These are phyloP conservation scores for Betula pendula DNA, from an alignment of 306 rosid species.

Conservation along the genomic window DNA sequence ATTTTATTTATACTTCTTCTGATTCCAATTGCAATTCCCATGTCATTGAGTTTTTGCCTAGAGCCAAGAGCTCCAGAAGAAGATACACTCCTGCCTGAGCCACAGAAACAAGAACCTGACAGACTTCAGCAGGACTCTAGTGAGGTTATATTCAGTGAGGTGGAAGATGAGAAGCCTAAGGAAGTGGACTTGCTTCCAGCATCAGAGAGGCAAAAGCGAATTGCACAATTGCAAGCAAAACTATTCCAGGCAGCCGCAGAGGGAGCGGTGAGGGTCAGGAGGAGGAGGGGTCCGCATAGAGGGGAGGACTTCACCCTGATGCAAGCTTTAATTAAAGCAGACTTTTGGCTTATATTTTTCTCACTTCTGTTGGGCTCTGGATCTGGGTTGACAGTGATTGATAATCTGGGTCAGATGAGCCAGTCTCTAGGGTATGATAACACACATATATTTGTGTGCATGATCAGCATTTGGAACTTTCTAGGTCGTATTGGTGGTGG, in stretches of 20 bases:
- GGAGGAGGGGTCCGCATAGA: conserved; percentile 80
- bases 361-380: conserved; percentile 89
- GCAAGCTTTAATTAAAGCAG: conserved; percentile 92
- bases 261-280: conserved; percentile 87
- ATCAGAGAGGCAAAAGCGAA: conserved; percentile 46
- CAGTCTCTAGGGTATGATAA: conserved; percentile 69
- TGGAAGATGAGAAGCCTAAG: conserved; percentile 59
- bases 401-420: conserved; percentile 88
- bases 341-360: conserved; percentile 86
- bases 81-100: conserved; percentile 54
- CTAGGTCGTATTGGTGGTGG: conserved; percentile 96
- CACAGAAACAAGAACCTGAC: conserved; percentile 42
- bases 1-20: conserved; percentile 58
- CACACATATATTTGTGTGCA: conserved; percentile 74
- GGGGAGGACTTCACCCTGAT: conserved; percentile 86
- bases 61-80: conserved; percentile 51
- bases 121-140: conserved; percentile 38
- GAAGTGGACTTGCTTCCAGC: conserved; percentile 51
- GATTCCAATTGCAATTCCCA: conserved; percentile 66
- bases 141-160: conserved; percentile 61
- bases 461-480: conserved; percentile 97
- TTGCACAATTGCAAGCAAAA: conserved; percentile 43
- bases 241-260: conserved; percentile 63
- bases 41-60: conserved; percentile 40
- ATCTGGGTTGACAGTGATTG: conserved; percentile 85